Evolutionary conservation across 208 protist genomes (phyloP).

Genomic region (Trypanosoma avium): DNA sequence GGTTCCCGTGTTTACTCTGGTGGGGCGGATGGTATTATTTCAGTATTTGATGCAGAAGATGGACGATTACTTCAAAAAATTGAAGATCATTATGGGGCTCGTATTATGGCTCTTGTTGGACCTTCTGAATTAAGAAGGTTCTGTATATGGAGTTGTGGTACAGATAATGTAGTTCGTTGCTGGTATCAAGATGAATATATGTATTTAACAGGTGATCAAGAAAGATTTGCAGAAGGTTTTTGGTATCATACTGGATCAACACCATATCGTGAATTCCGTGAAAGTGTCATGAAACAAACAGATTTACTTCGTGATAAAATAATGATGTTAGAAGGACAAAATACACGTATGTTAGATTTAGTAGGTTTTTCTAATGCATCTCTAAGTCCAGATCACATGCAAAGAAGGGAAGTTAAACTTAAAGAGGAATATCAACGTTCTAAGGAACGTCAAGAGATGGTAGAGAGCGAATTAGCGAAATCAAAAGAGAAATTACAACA

Average conservation of each 20-base stretch:
- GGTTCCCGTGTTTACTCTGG: conserved; percentile 74
- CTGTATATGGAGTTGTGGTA: conserved; percentile 78
- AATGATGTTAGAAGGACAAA: conserved; percentile 26
- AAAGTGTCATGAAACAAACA: conserved; percentile 38
- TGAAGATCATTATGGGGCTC: conserved; percentile 46
- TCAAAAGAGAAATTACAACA: conserved; percentile 33
- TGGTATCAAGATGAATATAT: conserved; percentile 89
- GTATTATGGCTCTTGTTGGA: conserved; percentile 50
- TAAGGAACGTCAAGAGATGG: conserved; percentile 32
- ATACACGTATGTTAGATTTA: conserved; percentile 41
- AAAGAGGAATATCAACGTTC: conserved; percentile 44
- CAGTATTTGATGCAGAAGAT: conserved; percentile 46
- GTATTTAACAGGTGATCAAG: conserved; percentile 52
- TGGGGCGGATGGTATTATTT: conserved; percentile 70
- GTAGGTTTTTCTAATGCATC: conserved; percentile 45
- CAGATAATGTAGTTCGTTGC: conserved; percentile 67
- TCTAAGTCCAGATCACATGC: conserved; percentile 22
- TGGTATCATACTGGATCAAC: conserved; percentile 80
- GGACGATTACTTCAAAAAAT: conserved; percentile 59
- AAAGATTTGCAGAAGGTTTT: conserved; percentile 57
- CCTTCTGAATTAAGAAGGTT: conserved; percentile 67
- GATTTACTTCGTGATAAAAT: conserved; percentile 52
- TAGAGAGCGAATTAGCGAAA: conserved; percentile 31
- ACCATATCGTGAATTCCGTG: conserved; percentile 78
- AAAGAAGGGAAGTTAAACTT: conserved; percentile 36